phyloP scores from a whole-genome alignment of 2,329 filamentous ascomycete genomes.

The Aspergillus ochraceus region DNA sequence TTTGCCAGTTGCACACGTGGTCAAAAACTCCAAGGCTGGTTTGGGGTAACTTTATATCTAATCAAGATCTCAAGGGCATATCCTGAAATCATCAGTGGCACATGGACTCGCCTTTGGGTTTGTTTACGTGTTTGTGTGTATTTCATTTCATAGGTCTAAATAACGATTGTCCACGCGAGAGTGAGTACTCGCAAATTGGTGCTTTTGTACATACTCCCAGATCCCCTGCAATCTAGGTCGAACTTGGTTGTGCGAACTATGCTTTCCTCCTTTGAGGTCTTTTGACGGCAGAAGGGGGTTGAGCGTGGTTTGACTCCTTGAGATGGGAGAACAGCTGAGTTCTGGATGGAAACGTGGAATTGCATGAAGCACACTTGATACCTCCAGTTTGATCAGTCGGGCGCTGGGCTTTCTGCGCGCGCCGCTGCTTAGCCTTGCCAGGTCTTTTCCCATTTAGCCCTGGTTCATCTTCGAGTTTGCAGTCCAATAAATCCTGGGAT shows the following conservation, averaged over 20 bases:
- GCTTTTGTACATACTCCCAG: neutral
- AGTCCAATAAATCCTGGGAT: constrained; percentile 17
- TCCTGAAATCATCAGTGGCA: neutral
- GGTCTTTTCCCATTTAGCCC: constrained; percentile 31
- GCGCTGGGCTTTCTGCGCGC: constrained; percentile 48
- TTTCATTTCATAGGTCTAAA: neutral
- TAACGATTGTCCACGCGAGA: neutral
- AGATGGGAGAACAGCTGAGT: constrained; percentile 74
- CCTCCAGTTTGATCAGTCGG: constrained; percentile 30
- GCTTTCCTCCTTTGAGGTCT: neutral
- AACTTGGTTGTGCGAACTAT: neutral
- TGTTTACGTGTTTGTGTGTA: neutral
- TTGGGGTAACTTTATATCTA: constrained; percentile 55
- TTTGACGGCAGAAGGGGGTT: constrained; percentile 32
- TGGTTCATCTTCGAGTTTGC: constrained; percentile 20
- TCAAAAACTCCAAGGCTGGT: constrained; percentile 83
- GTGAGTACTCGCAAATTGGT: neutral
- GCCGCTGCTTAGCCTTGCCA: constrained; percentile 56
- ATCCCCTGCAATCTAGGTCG: neutral
- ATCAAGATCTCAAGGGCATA: neutral
- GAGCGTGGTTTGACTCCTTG: constrained; percentile 64
- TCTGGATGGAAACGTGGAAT: constrained; percentile 73
- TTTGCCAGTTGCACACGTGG: constrained; percentile 79
- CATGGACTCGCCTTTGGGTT: neutral
- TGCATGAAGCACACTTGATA: constrained; percentile 75